Percentiles rank a stretch among this genome's conserved stretches.
phyloP scores from a whole-genome alignment of 192 early-diverging fungal species.

The Backusella liffmaniae region DNA sequence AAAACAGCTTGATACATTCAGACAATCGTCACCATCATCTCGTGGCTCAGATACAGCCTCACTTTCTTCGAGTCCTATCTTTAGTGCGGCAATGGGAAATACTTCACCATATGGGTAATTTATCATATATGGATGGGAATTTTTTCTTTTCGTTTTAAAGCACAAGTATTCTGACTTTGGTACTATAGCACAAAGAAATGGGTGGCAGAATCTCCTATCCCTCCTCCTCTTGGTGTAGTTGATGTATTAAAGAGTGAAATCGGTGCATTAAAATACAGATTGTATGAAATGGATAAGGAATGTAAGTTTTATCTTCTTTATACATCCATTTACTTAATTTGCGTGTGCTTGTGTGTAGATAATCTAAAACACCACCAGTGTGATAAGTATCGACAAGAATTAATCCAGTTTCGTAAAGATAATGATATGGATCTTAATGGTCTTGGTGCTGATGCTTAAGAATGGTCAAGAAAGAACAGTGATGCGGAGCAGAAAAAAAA shows the following conservation, averaged over 20 bases:
- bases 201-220: conserved; percentile 20
- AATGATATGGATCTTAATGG: background rate
- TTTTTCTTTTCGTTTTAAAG: background rate
- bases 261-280: conserved; percentile 20
- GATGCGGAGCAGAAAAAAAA: background rate
- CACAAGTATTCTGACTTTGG: background rate
- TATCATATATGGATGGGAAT: background rate
- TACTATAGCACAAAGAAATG: conserved; percentile 30
- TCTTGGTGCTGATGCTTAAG: background rate
- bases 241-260: conserved; percentile 31
- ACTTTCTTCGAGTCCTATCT: conserved; percentile 10
- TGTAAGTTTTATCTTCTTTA: conserved; percentile 26
- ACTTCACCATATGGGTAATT: background rate
- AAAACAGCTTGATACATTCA: conserved; percentile 69
- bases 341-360: background rate
- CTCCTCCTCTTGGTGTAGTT: conserved; percentile 11
- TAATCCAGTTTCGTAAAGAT: conserved; percentile 28
- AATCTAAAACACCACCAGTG: conserved; percentile 22
- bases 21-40: conserved; percentile 15
- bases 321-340: background rate
- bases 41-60: conserved; percentile 2
- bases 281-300: conserved; percentile 39
- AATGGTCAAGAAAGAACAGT: background rate
- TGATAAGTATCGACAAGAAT: conserved; percentile 27
- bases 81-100: background rate